phyloP scores from a whole-genome alignment of 2,329 filamentous ascomycete species.

The Fusarium phyllophilum region DNA sequence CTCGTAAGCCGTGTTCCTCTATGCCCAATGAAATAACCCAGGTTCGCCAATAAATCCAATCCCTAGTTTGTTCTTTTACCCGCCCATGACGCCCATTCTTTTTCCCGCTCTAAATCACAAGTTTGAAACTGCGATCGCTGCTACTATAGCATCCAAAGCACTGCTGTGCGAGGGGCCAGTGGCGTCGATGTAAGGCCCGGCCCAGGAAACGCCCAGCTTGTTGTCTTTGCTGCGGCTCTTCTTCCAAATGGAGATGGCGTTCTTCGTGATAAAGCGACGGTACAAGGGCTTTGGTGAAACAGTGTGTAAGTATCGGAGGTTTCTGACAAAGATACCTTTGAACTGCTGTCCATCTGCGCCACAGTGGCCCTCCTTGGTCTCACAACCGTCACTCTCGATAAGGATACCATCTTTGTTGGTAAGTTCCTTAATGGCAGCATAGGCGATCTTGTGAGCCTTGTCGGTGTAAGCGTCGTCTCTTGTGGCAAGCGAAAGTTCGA shows the following conservation, averaged over 20 bases:
- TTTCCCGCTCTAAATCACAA: not conserved
- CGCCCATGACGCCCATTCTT: conserved; percentile 15
- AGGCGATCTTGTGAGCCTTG: conserved; percentile 60
- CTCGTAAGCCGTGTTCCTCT: conserved; percentile 18
- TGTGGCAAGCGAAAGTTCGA: conserved; percentile 61
- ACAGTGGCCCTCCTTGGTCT: conserved; percentile 50
- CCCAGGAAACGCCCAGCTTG: conserved; percentile 72
- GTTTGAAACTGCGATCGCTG: conserved; percentile 58
- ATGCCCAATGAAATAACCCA: conserved; percentile 25
- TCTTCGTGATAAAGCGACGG: conserved; percentile 64
- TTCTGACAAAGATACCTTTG: conserved; percentile 77
- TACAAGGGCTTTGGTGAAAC: conserved; percentile 62
- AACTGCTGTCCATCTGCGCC: conserved; percentile 69
- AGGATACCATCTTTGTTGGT: conserved; percentile 59
- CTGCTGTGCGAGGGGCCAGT: conserved; percentile 71
- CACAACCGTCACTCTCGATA: conserved; percentile 50
- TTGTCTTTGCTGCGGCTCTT: conserved; percentile 62
- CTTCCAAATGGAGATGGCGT: conserved; percentile 73
- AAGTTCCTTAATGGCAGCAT: conserved; percentile 60
- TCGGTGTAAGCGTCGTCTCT: conserved; percentile 54
- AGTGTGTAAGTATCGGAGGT: conserved; percentile 67
- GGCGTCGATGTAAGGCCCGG: conserved; percentile 64
- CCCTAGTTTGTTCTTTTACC: conserved; percentile 15
- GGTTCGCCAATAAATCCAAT: conserved; percentile 29
- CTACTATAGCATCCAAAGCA: conserved; percentile 74